Base-by-base conservation (phyloP, 495 filamentous ascomycete species). In the Cryomyces minteri region DNA sequence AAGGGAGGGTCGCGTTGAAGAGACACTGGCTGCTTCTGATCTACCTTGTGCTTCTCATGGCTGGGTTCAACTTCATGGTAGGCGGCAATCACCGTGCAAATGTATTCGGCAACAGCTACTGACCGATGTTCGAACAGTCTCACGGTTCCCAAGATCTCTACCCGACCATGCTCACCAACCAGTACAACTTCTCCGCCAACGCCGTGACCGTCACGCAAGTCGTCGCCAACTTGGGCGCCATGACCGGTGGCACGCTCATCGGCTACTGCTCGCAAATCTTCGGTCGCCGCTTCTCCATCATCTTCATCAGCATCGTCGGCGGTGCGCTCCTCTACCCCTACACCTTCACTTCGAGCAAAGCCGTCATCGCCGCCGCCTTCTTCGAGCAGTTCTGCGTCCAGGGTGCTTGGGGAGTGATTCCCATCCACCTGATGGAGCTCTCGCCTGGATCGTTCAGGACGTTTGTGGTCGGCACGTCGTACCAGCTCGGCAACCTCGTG, bases 81-180 rank as follows among this genome's bases (percentile, higher is more conserved):
- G 38, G 18, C 14, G 18, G 18, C 18, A 25, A 25, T 25, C 18
- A 9, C 37, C 18, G 10, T 18, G 4, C 6, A 2, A 8, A 8
- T 39, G 18, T 47, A 12, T 25, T 54, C 44, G 51, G 57, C 7
- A 51, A 56, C 14, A 57, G 52, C 18, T 53, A 54, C 25, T 45
- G 49, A 38, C 47, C 29, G 46, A 42, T 48, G 43, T 40, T 28
- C 43, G 5, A 6, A 37, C 47, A 76, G 72, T 86, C 82, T 25
- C 87, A 94, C 56, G 87, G 87, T 48, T 87, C 82, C 4, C 87
- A 94, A 60, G 87, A 94, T 62, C 64, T 93, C 14, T 94, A 93
- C 57, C 87, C 87, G 0, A 88, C 83, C 9, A 77, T 94, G 75
- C 60, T 94, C 9, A 56, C 72, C 43, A 80, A 77, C 54, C 81